Evolutionary conservation across 2,329 filamentous ascomycete species (phyloP).

Genomic region (Nothophoma quercina): DNA sequence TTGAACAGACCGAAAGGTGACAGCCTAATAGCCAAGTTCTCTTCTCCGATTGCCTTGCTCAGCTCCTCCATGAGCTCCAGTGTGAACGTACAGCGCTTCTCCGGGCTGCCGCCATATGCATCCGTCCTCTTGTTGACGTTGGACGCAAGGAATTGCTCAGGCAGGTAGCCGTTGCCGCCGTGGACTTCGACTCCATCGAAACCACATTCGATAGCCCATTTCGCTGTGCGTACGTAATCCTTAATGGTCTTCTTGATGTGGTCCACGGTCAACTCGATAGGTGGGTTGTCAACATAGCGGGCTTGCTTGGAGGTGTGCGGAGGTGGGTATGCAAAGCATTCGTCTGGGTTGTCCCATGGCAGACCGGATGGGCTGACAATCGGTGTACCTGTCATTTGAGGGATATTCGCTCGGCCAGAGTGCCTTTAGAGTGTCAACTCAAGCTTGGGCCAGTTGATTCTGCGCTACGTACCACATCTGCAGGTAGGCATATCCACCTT

Average conservation of each 20-base stretch:
- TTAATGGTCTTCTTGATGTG: conserved; percentile 55
- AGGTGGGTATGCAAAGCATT: conserved; percentile 43
- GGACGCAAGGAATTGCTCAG: conserved; percentile 60
- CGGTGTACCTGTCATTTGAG: conserved; percentile 48
- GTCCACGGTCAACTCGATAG: conserved; percentile 50
- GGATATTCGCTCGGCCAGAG: conserved; percentile 55
- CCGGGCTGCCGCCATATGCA: conserved; percentile 57
- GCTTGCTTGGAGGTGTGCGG: conserved; percentile 37
- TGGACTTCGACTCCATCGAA: conserved; percentile 64
- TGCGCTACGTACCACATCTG: conserved; percentile 47
- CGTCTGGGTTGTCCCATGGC: conserved; percentile 56
- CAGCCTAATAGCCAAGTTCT: conserved; percentile 38
- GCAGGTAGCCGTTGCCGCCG: conserved; percentile 59
- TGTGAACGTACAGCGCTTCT: conserved; percentile 62
- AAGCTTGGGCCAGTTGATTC: not conserved
- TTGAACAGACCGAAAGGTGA: conserved; percentile 59
- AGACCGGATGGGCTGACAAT: conserved; percentile 53
- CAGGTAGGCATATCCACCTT: conserved; percentile 55
- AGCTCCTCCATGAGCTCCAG: conserved; percentile 57
- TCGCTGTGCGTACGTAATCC: conserved; percentile 56
- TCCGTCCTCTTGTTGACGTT: conserved; percentile 59
- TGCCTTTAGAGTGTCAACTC: conserved; percentile 32
- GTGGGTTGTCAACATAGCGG: conserved; percentile 39
- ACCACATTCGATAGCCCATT: conserved; percentile 63
- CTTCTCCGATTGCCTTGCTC: conserved; percentile 33